Percentiles rank a stretch among this genome's conserved stretches.
These are phyloP conservation scores for Ustilago shanxiensis DNA, from an alignment of 1,284 basidiomycete genomes.

Conservation along the genomic window DNA sequence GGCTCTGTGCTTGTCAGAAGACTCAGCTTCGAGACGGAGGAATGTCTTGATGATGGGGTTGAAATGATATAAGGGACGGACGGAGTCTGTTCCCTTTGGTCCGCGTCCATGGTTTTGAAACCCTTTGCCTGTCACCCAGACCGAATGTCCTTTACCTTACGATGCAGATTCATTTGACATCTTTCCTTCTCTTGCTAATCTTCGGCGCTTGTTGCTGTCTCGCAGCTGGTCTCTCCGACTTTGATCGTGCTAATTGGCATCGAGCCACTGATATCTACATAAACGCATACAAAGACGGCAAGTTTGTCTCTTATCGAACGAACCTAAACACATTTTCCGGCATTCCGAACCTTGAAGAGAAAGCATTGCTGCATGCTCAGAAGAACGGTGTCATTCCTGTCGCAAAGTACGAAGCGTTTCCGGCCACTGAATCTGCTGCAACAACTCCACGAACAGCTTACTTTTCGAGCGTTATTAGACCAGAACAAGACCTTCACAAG, in stretches of 20 bases:
- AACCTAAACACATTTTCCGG: not conserved
- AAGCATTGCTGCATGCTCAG: not conserved
- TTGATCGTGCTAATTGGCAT: slow-evolving; percentile 10
- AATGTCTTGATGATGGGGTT: too few relatives aligned
- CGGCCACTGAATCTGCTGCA: not conserved
- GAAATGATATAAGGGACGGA: too few relatives aligned
- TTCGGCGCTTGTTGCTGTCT: not conserved
- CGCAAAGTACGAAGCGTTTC: not conserved
- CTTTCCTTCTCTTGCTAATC: not conserved
- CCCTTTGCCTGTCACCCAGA: too few relatives aligned
- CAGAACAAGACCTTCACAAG: not conserved
- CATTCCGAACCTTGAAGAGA: slow-evolving; percentile 1
- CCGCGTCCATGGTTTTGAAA: too few relatives aligned
- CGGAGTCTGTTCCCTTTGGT: too few relatives aligned
- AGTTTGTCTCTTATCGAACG: slow-evolving; percentile 5
- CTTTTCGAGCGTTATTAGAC: slow-evolving; percentile 17
- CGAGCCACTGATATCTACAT: slow-evolving; percentile 10
- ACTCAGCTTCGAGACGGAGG: too few relatives aligned
- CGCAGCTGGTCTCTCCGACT: not conserved
- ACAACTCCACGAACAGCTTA: not conserved
- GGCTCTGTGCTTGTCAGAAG: too few relatives aligned
- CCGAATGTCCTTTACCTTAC: not conserved
- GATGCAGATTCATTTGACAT: not conserved
- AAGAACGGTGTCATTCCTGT: slow-evolving; percentile 3
- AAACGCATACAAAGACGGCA: not conserved